Base-by-base conservation (phyloP, 116 monocot genomes). In the Posidonia oceanica region DNA sequence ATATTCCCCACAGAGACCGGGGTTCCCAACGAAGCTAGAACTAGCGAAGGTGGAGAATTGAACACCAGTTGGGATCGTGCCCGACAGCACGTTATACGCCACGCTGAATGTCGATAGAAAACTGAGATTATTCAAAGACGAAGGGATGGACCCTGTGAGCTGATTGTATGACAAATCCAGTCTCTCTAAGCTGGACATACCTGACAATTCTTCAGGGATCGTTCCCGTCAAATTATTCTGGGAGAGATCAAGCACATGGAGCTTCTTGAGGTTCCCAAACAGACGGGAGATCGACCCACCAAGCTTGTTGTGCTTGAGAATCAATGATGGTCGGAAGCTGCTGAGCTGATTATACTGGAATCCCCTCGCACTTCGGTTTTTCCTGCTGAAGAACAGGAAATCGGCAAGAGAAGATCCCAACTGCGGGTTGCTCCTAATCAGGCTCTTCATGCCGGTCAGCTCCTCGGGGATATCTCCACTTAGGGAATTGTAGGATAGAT, bases 401-500 rank as follows among this genome's bases (percentile, higher is more conserved):
- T 66, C 56, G 16, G 41, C 7, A 5, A 71, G 21, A 8, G 69
- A 62, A 7, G 71, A 72, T 6, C 68, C 64, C 44, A 74, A 67
- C 39, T 69, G 70, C 7, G 75, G 72, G 63, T 39, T 59, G 15
- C 69, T 71, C 3, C 65, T 11, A 18, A 80, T 54, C 3, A 94
- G 72, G 12, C 80, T 75, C 69, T 80, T 79, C 80, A 90, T 76
- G 20, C 59, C 55, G 6, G 78, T 36, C 59, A 94, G 65, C 54
- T 79, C 83, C 22, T 13, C 11, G 1, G 94, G 94, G 14, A 94
- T 77, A 21, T 67, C 78, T 20, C 94, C 90, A 0, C 66, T 21
- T 3, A 94, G 69, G 11, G 87, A 85, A 64, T 94, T 94, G 72
- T 94, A 85, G 2, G 94, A 94, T 8, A 94, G 54, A 75, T 94